Evolutionary conservation across 371 early-diverging fungal species (phyloP), one percentile per base, ranked within the genome.

Genomic region (Zychaea mexicana): DNA sequence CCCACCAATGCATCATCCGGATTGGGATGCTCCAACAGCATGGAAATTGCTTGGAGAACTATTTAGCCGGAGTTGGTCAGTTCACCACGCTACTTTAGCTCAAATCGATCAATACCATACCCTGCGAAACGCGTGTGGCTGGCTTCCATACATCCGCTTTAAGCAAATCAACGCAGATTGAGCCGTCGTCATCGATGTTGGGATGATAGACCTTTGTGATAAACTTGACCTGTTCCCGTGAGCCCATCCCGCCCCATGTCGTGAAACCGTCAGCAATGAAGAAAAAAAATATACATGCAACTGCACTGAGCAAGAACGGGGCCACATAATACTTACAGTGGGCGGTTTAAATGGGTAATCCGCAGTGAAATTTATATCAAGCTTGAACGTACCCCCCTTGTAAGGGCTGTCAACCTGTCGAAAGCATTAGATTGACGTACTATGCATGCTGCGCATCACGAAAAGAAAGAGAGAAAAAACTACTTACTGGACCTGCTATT

Each of bases 261-360:
- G n/a, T n/a, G n/a, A n/a, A n/a, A n/a, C n/a, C n/a, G n/a, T n/a
- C n/a, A n/a, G n/a, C n/a, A n/a, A n/a, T n/a, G n/a, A n/a, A n/a
- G n/a, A n/a, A n/a, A n/a, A n/a, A n/a, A n/a, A n/a, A n/a, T n/a
- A n/a, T n/a, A n/a, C n/a, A n/a, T n/a, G n/a, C n/a, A n/a, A n/a
- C n/a, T n/a, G n/a, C n/a, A n/a, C n/a, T n/a, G n/a, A n/a, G n/a
- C n/a, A n/a, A n/a, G n/a, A n/a, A n/a, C n/a, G n/a, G n/a, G n/a
- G n/a, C n/a, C n/a, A n/a, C n/a, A n/a, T n/a, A n/a, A n/a, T n/a
- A 59, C 64, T 31, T 78, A 90, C 91, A 69, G 84, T 88, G 31
- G 98, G 98, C 22, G 96, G 95, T 69, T 95, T 94, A 78, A 96
- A 97, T 21, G 98, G 98, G 74, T 94, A 96, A 62, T 96, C 95